phyloP scores from a whole-genome alignment of 441 rosid species.

The Biscutella auriculata region DNA sequence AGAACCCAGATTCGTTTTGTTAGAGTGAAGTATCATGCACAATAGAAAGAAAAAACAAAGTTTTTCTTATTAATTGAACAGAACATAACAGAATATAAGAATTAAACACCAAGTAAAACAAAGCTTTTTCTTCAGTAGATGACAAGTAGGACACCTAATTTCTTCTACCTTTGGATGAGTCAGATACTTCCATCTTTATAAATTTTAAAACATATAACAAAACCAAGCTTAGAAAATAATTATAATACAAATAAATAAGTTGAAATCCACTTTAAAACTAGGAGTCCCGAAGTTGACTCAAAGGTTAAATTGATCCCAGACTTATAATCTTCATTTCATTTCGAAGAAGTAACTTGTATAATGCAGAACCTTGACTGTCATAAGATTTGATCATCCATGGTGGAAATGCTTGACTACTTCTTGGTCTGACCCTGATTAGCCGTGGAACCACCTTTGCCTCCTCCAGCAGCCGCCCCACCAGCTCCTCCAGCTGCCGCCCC shows the following conservation, averaged over 20 bases:
- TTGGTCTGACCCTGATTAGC: constrained; percentile 21
- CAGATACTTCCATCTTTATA: neutral
- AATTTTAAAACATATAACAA: neutral
- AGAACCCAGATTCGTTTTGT: neutral
- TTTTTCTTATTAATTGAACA: neutral
- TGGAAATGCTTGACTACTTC: constrained; percentile 8
- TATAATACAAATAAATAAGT: neutral
- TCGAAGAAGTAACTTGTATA: neutral
- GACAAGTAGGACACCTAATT: too few relatives aligned
- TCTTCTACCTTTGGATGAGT: neutral
- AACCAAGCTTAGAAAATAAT: neutral
- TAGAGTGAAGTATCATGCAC: neutral
- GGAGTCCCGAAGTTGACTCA: constrained; percentile 1
- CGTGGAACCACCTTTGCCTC: constrained; percentile 12
- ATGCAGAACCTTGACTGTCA: neutral
- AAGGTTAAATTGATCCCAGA: too few relatives aligned
- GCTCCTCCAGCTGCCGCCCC: neutral
- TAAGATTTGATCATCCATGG: constrained; percentile 5
- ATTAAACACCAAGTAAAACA: neutral
- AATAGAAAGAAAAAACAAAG: too few relatives aligned
- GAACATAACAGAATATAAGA: neutral
- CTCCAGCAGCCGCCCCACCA: constrained; percentile 8
- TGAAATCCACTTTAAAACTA: neutral
- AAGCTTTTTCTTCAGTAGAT: constrained; percentile 3
- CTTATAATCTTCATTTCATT: too few relatives aligned